Evolutionary conservation across 306 rosid genomes (phyloP), one percentile per base, ranked within the genome.

Genomic region (Quercus robur): DNA sequence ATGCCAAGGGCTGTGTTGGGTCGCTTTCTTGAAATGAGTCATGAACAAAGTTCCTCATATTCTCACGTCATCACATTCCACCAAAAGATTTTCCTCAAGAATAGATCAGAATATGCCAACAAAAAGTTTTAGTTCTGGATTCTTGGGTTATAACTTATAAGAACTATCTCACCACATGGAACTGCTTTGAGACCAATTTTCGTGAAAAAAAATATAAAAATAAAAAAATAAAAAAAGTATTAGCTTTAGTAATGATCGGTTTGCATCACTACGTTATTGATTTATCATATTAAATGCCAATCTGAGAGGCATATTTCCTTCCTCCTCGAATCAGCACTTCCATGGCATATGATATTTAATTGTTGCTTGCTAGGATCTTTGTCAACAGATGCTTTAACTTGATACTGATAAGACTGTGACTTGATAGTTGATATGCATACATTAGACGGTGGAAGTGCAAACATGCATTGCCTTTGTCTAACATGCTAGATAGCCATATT

Each of bases 291-390:
- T 35, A 52, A 14, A 64, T 30, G 70, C 70, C 70, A 75, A 56
- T 23, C 35, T 56, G 52, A 26, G 56, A 5, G 73, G 71, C 78
- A 77, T 82, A 63, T 38, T 35, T 73, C 66, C 46, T 54, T 33
- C 58, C 49, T 13, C 31, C 49, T 17, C 54, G 84, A 71, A 76
- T 76, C 77, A 71, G 77, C 73, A 81, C 84, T 77, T 77, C 44
- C 70, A 4, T 33, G 72, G 78, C 77, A 84, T 59, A 81, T 35
- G 75, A 81, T 41, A 41, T 41, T 41, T 41, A 41, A 76, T 78
- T 51, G 83, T 74, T 69, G 81, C 76, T 71, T 79, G 85, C 78
- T 77, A 77, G 83, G 84, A 81, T 84, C 84, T 66, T 76, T 88
- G 46, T 75, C 76, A 44, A 46, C 78, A 79, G 68, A 71, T 73